A percentile compares a stretch with the other conserved stretches of the same genome.
phyloP scores from a whole-genome alignment of 1,284 basidiomycete species.

The Clitocybe nebularis region DNA sequence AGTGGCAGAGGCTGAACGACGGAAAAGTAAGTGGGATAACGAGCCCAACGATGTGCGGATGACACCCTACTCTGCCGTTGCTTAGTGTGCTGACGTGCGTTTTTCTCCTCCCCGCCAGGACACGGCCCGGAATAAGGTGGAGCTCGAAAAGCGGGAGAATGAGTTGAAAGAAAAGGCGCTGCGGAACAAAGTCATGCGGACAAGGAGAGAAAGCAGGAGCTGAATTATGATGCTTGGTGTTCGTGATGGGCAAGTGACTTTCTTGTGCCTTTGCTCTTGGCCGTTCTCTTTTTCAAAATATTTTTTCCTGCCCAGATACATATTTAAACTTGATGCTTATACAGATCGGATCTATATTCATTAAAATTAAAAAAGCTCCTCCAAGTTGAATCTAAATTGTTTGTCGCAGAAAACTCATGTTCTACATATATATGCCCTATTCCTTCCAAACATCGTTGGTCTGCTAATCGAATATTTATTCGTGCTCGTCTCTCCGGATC shows the following conservation, averaged over 20 bases:
- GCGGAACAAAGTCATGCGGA: conserved; percentile 74
- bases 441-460: background rate
- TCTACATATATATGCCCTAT: background rate
- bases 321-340: conserved; percentile 12
- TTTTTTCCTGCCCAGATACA: conserved; percentile 14
- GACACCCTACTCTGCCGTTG: conserved; percentile 11
- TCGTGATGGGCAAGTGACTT: conserved; percentile 15
- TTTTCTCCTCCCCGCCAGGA: conserved; percentile 16
- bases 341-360: conserved; percentile 12
- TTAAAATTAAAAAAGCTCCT: background rate
- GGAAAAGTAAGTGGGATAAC: conserved; percentile 46
- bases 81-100: conserved; percentile 11
- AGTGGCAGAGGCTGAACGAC: conserved; percentile 52
- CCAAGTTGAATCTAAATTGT: background rate
- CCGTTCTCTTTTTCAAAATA: conserved; percentile 7
- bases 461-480: background rate
- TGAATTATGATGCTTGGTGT: background rate
- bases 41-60: conserved; percentile 27
- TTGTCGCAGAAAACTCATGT: background rate
- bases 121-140: conserved; percentile 23
- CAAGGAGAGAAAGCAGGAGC: conserved; percentile 43
- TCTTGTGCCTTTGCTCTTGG: conserved; percentile 5
- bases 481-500: background rate
- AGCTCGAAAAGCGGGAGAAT: conserved; percentile 61
- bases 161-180: conserved; percentile 76